phyloP scores from a whole-genome alignment of 257 asterid species.

The Scutellaria galericulata region DNA sequence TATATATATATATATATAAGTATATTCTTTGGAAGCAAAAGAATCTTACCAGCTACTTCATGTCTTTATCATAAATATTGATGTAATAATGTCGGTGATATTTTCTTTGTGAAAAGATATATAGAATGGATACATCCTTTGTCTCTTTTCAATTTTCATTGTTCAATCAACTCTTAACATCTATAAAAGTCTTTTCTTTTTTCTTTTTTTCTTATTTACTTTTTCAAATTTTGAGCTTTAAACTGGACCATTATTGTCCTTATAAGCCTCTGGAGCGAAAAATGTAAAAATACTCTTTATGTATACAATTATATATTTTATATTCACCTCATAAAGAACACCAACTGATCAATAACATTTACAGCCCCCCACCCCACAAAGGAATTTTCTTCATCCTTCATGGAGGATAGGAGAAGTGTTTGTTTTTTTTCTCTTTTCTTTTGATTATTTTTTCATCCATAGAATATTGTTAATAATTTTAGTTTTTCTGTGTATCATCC shows the following conservation, averaged over 20 bases:
- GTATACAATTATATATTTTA: too few relatives aligned
- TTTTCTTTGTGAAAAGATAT: constrained; percentile 6
- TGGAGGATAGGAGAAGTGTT: too few relatives aligned
- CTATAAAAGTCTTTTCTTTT: background rate
- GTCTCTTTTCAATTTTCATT: constrained; percentile 22
- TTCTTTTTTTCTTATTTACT: background rate
- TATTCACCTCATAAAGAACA: too few relatives aligned
- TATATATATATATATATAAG: background rate
- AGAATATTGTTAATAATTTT: too few relatives aligned
- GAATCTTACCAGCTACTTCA: constrained; percentile 20
- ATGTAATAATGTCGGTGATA: constrained; percentile 1
- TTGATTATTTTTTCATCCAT: too few relatives aligned
- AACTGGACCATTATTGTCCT: background rate
- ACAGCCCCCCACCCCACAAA: too few relatives aligned
- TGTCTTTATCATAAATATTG: background rate
- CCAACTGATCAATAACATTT: too few relatives aligned
- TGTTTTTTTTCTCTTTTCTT: too few relatives aligned
- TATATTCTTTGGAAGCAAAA: constrained; percentile 30
- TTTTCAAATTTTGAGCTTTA: background rate
- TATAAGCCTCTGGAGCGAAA: too few relatives aligned
- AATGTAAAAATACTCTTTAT: too few relatives aligned
- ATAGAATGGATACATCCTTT: constrained; percentile 2
- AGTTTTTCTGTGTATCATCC: too few relatives aligned
- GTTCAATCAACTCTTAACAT: constrained; percentile 32
- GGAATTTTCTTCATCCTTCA: too few relatives aligned